Conservation (phyloP, 176 grass and related monocot genomes). For the Musa itinerans region DNA sequence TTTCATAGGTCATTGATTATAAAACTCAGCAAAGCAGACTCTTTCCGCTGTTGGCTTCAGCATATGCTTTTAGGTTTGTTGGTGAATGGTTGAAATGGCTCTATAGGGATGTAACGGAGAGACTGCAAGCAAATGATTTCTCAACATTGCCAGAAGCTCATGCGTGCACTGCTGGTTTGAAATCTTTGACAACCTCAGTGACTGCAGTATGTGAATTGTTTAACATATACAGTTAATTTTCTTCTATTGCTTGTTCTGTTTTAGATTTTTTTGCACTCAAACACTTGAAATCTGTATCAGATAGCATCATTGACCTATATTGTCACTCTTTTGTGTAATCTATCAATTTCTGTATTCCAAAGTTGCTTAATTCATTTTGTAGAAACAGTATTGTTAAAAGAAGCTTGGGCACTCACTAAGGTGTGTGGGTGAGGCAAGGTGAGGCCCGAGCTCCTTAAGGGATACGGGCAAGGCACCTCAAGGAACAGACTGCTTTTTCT, state of each 20-base stretch:
- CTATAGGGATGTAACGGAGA: slow-evolving; percentile 78
- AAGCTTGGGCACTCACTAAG: too few relatives aligned
- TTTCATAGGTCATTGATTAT: slow-evolving; percentile 81
- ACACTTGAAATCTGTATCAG: not conserved
- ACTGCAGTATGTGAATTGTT: slow-evolving; percentile 58
- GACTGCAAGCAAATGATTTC: slow-evolving; percentile 80
- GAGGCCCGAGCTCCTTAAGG: too few relatives aligned
- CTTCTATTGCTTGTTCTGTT: not conserved
- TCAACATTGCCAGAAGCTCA: slow-evolving; percentile 87
- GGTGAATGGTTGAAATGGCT: slow-evolving; percentile 96
- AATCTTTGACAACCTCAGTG: slow-evolving; percentile 81
- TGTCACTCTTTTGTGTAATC: not conserved
- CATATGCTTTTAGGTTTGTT: slow-evolving; percentile 93
- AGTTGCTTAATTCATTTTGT: too few relatives aligned
- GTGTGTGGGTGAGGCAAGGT: too few relatives aligned
- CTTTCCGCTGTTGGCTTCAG: slow-evolving; percentile 88
- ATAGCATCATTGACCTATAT: not conserved
- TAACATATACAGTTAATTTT: not conserved
- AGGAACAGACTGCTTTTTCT: too few relatives aligned
- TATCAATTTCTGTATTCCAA: not conserved
- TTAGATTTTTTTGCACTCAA: not conserved
- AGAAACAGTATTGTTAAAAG: too few relatives aligned
- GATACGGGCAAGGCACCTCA: too few relatives aligned
- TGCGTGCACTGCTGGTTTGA: slow-evolving; percentile 95
- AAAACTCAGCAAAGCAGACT: slow-evolving; percentile 98